Conservation (phyloP, 164 flowering plant genomes). For the Kalanchoe fedtschenkoi region DNA sequence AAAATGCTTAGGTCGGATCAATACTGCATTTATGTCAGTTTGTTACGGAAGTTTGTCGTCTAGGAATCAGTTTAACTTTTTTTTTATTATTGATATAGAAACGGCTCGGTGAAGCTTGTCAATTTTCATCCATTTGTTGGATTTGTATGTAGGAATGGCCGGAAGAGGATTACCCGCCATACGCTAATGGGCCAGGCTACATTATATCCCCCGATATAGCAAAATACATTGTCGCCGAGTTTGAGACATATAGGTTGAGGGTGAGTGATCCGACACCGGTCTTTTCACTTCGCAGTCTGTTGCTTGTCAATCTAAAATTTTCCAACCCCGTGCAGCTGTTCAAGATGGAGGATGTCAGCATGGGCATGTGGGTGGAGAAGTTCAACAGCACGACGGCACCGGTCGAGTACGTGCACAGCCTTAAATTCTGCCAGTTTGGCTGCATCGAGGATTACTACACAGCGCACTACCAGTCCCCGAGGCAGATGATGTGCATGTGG, state of each 20-base stretch:
- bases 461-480: conserved; percentile 78
- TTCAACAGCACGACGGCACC: conserved; percentile 47
- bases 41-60: neutral
- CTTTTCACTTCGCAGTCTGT: too few relatives aligned
- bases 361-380: conserved; percentile 86
- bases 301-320: too few relatives aligned
- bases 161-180: conserved; percentile 85
- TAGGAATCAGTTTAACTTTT: too few relatives aligned
- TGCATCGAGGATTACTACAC: conserved; percentile 61
- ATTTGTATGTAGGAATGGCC: conserved; percentile 9
- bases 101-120: too few relatives aligned
- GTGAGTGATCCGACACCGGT: conserved; percentile 42
- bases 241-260: conserved; percentile 59
- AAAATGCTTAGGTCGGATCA: neutral
- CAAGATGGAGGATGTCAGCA: conserved; percentile 86
- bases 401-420: conserved; percentile 52
- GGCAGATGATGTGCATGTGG: conserved; percentile 84
- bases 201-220: conserved; percentile 78
- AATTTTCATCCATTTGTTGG: too few relatives aligned
- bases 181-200: conserved; percentile 96
- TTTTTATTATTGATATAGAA: too few relatives aligned
- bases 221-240: conserved; percentile 50
- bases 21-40: neutral
- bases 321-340: conserved; percentile 36
- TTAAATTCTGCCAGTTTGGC: conserved; percentile 64